These are phyloP conservation scores for Spizellomyces punctatus DNA, from an alignment of 192 early-diverging fungal species.

Conservation along the genomic window DNA sequence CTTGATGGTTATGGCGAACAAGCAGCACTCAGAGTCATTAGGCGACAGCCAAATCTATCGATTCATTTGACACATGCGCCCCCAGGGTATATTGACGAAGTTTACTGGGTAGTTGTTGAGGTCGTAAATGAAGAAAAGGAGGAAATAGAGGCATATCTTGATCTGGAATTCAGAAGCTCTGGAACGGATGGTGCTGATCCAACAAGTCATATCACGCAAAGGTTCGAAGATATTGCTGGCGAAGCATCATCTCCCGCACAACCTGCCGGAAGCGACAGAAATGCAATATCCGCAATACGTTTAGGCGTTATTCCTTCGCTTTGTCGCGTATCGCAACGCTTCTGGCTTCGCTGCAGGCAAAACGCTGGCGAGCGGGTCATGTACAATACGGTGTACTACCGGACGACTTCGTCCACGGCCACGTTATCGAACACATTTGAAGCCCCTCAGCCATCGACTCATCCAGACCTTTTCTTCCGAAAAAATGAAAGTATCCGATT, in stretches of 20 bases:
- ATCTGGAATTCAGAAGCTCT: conserved; percentile 60
- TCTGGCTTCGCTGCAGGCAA: conserved; percentile 29
- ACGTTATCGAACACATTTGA: conserved; percentile 38
- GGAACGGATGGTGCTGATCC: conserved; percentile 20
- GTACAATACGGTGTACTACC: conserved; percentile 34
- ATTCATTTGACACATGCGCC: conserved; percentile 55
- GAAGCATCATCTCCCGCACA: background rate
- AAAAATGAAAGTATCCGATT: conserved; percentile 59
- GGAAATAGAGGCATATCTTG: conserved; percentile 58
- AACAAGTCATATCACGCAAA: conserved; percentile 25
- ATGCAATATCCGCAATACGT: conserved; percentile 36
- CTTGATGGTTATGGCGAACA: conserved; percentile 63
- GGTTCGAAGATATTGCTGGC: background rate
- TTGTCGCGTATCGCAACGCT: conserved; percentile 9
- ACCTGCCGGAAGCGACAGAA: conserved; percentile 1
- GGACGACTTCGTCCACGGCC: conserved; percentile 21
- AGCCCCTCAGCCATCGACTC: conserved; percentile 40
- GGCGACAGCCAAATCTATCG: conserved; percentile 63
- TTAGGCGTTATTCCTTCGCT: conserved; percentile 52
- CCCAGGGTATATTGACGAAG: conserved; percentile 71
- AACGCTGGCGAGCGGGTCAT: conserved; percentile 36
- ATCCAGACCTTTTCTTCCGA: conserved; percentile 50
- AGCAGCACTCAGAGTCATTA: conserved; percentile 50
- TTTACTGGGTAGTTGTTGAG: conserved; percentile 62
- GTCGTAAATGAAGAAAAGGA: conserved; percentile 65